A percentile compares a stretch with the other conserved stretches of the same genome.
phyloP scores from a whole-genome alignment of 352 stramenopile species.

The Globisporangium emineosum region DNA sequence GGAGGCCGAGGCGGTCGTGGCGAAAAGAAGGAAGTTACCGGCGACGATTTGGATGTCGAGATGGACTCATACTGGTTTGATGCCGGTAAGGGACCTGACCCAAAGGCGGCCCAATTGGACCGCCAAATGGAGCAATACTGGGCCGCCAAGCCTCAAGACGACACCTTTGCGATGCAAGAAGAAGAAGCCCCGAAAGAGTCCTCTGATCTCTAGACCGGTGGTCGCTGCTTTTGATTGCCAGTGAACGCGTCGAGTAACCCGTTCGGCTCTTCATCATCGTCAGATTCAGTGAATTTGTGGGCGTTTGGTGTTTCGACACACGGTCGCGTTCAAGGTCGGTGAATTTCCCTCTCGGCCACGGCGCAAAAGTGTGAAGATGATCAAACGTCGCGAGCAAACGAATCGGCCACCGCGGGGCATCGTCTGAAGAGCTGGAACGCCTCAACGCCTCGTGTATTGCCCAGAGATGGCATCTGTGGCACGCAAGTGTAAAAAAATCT shows the following conservation, averaged over 20 bases:
- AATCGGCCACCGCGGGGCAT: neutral
- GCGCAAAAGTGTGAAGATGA: neutral
- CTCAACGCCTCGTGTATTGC: conserved; percentile 3
- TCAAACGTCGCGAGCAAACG: neutral
- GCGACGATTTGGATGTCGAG: conserved; percentile 82
- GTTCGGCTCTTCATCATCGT: neutral
- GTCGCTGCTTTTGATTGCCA: neutral
- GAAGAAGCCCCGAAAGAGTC: conserved; percentile 4
- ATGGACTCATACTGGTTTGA: conserved; percentile 90
- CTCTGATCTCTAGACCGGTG: conserved; percentile 3
- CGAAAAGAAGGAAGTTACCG: conserved; percentile 49
- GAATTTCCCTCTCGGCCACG: neutral
- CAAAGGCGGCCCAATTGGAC: conserved; percentile 73
- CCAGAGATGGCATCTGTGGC: conserved; percentile 7
- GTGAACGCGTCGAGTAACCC: neutral
- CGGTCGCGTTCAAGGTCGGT: neutral
- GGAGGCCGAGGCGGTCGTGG: conserved; percentile 26
- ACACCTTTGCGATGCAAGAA: conserved; percentile 10
- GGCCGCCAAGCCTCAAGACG: conserved; percentile 67
- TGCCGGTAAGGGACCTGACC: conserved; percentile 85
- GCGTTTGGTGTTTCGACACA: neutral
- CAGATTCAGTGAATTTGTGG: neutral
- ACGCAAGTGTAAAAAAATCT: conserved; percentile 18
- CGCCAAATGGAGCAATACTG: conserved; percentile 90
- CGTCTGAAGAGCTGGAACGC: neutral